phyloP scores from a whole-genome alignment of 1,284 basidiomycete species.

The Tremellales sp. region DNA sequence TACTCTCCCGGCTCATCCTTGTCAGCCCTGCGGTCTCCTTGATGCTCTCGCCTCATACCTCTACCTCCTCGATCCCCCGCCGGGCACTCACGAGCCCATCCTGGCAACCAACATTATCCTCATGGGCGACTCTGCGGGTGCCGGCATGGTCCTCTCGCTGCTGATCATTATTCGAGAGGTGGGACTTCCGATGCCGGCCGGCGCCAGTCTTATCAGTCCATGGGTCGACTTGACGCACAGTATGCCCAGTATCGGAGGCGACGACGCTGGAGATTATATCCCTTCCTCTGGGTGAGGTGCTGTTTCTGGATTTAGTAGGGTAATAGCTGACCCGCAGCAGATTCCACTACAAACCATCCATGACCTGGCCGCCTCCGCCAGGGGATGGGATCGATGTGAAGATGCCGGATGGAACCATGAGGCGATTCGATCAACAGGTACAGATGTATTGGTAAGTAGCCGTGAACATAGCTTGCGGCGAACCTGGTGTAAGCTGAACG shows the following conservation, averaged over 20 bases:
- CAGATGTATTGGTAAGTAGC: slow-evolving; percentile 51
- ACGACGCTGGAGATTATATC: slow-evolving; percentile 44
- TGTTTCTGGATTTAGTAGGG: neutral
- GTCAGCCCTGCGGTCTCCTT: slow-evolving; percentile 52
- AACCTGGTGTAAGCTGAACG: neutral
- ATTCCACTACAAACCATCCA: slow-evolving; percentile 47
- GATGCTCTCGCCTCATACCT: slow-evolving; percentile 53
- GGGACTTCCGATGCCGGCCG: slow-evolving; percentile 76
- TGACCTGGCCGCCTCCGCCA: slow-evolving; percentile 46
- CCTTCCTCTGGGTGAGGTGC: slow-evolving; percentile 33
- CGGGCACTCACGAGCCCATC: slow-evolving; percentile 66
- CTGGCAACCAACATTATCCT: slow-evolving; percentile 77
- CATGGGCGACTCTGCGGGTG: slow-evolving; percentile 89
- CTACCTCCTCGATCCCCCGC: slow-evolving; percentile 68
- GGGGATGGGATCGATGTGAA: slow-evolving; percentile 39
- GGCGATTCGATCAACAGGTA: slow-evolving; percentile 48
- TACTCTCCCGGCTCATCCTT: slow-evolving; percentile 50
- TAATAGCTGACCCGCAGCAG: slow-evolving; percentile 18
- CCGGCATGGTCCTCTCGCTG: slow-evolving; percentile 76
- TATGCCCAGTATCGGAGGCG: slow-evolving; percentile 69
- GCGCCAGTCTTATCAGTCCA: slow-evolving; percentile 76
- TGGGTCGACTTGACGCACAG: slow-evolving; percentile 94
- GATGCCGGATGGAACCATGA: slow-evolving; percentile 30
- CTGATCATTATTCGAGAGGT: slow-evolving; percentile 84
- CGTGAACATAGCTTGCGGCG: neutral